Percentiles rank a stretch among this genome's conserved stretches.
Conservation (phyloP, 306 rosid species). For the Hylodesmum podocarpum region DNA sequence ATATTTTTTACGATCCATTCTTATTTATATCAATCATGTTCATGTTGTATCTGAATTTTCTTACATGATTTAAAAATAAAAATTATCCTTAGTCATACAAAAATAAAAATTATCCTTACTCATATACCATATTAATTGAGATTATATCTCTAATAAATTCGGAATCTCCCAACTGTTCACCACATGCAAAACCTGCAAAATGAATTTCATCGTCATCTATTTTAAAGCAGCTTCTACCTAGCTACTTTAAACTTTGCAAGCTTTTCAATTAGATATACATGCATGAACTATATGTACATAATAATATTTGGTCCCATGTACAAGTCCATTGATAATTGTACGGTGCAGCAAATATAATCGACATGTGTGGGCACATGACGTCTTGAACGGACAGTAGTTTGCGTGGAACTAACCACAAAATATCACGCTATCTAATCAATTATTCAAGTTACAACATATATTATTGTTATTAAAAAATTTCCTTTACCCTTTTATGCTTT, state of each 20-base stretch:
- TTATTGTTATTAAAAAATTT: not conserved
- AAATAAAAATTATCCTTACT: no score
- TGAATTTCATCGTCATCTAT: not conserved
- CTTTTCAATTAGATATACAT: not conserved
- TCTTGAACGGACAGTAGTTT: not conserved
- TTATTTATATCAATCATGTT: no score
- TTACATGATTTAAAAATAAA: no score
- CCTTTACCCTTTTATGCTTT: not conserved
- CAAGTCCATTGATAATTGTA: not conserved
- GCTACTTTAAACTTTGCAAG: not conserved
- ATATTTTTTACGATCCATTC: no score
- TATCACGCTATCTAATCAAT: not conserved
- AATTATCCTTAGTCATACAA: no score
- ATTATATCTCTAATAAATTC: no score
- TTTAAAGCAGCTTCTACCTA: not conserved
- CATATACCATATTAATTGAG: no score
- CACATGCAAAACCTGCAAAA: not conserved
- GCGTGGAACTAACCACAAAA: constrained; percentile 3
- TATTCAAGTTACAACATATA: not conserved
- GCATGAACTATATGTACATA: not conserved
- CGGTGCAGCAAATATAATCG: not conserved
- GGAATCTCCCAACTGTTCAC: no score
- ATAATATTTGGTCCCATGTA: constrained; percentile 6
- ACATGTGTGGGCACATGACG: constrained; percentile 7
- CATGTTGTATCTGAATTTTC: no score